A percentile compares a stretch with the other conserved stretches of the same genome.
Evolutionary conservation across 352 stramenopile genomes (phyloP).

Genomic region (Phytophthora syringae): DNA sequence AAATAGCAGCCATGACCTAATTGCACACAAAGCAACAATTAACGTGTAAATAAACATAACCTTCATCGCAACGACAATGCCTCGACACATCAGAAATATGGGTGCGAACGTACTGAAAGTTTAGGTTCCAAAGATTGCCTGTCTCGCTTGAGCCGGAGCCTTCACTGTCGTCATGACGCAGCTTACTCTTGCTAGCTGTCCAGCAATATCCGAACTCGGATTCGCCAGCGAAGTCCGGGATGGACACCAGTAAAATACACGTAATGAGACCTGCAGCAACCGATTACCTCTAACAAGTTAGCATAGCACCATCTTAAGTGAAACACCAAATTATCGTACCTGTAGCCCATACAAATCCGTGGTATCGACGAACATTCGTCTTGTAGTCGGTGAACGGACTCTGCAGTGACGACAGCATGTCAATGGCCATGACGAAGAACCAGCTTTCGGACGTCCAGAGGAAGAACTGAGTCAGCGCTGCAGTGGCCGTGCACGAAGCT

Average conservation of each 20-base stretch:
- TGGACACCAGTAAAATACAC: slow-evolving; percentile 72
- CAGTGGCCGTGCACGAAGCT: slow-evolving; percentile 65
- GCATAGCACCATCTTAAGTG: neutral
- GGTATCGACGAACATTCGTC: slow-evolving; percentile 82
- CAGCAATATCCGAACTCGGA: slow-evolving; percentile 90
- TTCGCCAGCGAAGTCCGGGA: slow-evolving; percentile 69
- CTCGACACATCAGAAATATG: neutral
- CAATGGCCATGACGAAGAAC: slow-evolving; percentile 91
- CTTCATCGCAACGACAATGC: neutral
- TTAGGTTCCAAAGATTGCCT: slow-evolving; percentile 84
- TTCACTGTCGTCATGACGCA: slow-evolving; percentile 28
- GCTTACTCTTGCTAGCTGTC: slow-evolving; percentile 76
- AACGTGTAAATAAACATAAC: neutral
- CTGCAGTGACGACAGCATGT: slow-evolving; percentile 85
- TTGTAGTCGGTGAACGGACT: slow-evolving; percentile 92
- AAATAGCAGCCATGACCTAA: slow-evolving; percentile 83
- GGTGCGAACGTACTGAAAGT: slow-evolving; percentile 67
- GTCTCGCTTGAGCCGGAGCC: slow-evolving; percentile 31
- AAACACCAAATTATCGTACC: slow-evolving; percentile 36
- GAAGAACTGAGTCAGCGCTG: slow-evolving; percentile 86
- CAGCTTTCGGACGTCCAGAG: slow-evolving; percentile 89
- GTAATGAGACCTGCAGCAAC: slow-evolving; percentile 57
- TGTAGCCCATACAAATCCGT: slow-evolving; percentile 84
- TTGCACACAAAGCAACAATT: slow-evolving; percentile 4
- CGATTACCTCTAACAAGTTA: no score